Evolutionary conservation across 108 stramenopile genomes (phyloP).

Genomic region (Phaeodactylum tricornutum): DNA sequence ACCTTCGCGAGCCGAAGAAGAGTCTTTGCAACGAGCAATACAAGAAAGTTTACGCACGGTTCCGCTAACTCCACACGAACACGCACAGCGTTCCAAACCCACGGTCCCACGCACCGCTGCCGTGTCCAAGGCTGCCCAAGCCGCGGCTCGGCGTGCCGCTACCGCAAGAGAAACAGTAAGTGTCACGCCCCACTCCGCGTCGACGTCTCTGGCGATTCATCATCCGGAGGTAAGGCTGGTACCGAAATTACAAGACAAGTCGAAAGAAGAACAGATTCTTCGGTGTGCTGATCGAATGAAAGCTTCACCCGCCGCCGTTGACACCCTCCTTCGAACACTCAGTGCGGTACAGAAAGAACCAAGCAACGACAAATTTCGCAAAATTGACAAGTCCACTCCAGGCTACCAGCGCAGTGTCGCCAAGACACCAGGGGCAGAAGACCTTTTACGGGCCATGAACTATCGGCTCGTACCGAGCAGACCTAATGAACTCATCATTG

Average conservation of each 20-base stretch:
- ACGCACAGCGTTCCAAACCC: constrained; percentile 9
- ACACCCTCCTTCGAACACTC: constrained; percentile 51
- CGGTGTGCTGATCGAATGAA: constrained; percentile 62
- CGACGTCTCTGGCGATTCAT: background rate
- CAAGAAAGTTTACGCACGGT: constrained; percentile 17
- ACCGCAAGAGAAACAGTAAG: background rate
- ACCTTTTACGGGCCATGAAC: constrained; percentile 66
- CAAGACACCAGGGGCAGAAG: constrained; percentile 63
- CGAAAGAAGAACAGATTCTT: constrained; percentile 69
- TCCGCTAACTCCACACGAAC: background rate
- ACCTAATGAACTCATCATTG: constrained; percentile 27
- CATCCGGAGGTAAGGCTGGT: constrained; percentile 68
- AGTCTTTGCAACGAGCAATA: constrained; percentile 16
- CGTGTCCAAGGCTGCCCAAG: constrained; percentile 29
- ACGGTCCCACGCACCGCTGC: constrained; percentile 25
- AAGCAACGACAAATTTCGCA: constrained; percentile 42
- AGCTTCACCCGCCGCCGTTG: constrained; percentile 56
- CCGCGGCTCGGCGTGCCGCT: constrained; percentile 22
- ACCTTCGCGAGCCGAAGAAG: constrained; percentile 12
- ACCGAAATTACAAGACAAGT: constrained; percentile 53
- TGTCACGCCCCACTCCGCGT: background rate
- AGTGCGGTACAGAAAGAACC: constrained; percentile 42
- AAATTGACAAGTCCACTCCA: constrained; percentile 43
- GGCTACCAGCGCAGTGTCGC: constrained; percentile 39
- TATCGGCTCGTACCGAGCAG: constrained; percentile 24